Evolutionary conservation across 164 flowering plant species (phyloP).

Genomic region (Cinnamomum chago): DNA sequence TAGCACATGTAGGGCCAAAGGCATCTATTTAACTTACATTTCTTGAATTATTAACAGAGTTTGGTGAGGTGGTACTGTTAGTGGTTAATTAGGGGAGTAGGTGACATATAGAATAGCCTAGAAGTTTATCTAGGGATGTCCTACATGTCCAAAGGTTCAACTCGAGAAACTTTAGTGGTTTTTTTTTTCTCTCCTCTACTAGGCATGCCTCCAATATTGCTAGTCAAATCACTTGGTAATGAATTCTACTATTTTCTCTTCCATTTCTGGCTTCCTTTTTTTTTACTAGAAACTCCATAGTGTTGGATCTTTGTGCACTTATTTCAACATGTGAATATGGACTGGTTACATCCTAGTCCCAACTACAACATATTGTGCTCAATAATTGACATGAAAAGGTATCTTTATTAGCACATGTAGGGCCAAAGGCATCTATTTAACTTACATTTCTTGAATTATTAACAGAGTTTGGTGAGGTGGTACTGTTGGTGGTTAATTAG

Average conservation of each 20-base stretch:
- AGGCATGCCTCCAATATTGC: too few relatives aligned
- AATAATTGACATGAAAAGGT: neutral
- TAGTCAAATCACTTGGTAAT: too few relatives aligned
- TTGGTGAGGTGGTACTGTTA: neutral
- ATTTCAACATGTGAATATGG: neutral
- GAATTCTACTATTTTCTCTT: too few relatives aligned
- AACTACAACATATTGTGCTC: neutral
- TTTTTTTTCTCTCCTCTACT: too few relatives aligned
- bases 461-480: neutral
- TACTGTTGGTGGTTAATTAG: too few relatives aligned
- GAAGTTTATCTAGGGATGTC: neutral
- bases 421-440: neutral
- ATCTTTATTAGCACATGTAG: neutral
- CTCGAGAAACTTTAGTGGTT: neutral
- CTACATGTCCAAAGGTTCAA: neutral
- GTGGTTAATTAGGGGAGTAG: neutral
- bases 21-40: neutral
- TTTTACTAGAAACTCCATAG: too few relatives aligned
- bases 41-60: neutral
- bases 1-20: neutral
- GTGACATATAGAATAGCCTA: neutral
- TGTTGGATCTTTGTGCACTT: too few relatives aligned
- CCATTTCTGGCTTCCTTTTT: too few relatives aligned
- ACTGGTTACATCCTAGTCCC: neutral
- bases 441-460: neutral